Percentiles rank a stretch among this genome's conserved stretches.
Evolutionary conservation across 805 yeast species (phyloP).

Genomic region (Ogataea degrootiae): DNA sequence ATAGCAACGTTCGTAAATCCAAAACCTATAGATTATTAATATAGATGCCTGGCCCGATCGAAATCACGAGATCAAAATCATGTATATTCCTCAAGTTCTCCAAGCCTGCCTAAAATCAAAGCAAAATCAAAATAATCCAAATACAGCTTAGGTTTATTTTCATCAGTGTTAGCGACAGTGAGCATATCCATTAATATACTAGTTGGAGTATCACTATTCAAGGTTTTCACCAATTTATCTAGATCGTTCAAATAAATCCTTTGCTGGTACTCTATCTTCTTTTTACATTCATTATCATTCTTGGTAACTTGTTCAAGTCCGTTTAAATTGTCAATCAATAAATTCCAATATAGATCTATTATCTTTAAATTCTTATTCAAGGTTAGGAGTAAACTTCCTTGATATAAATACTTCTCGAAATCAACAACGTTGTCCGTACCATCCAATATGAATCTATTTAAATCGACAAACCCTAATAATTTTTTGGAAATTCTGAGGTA

Average conservation of each 20-base stretch:
- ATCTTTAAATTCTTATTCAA: conserved; percentile 28
- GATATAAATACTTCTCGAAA: conserved; percentile 39
- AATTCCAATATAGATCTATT: conserved; percentile 38
- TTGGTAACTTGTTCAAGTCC: not conserved
- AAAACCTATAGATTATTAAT: too few relatives aligned
- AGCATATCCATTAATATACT: conserved; percentile 41
- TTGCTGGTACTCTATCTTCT: conserved; percentile 11
- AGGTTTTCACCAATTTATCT: conserved; percentile 20
- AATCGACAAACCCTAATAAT: conserved; percentile 26
- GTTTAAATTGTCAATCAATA: conserved; percentile 27
- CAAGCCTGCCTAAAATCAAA: conserved; percentile 43
- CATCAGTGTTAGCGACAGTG: conserved; percentile 36
- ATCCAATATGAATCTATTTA: conserved; percentile 30
- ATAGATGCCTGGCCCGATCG: not conserved
- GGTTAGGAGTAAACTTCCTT: conserved; percentile 37
- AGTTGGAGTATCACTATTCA: conserved; percentile 30
- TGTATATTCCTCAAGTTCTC: conserved; percentile 27
- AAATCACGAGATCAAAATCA: not conserved
- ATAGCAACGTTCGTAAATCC: too few relatives aligned
- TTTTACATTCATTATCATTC: not conserved
- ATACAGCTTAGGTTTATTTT: conserved; percentile 18
- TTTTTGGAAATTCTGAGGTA: conserved; percentile 27
- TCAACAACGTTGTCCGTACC: conserved; percentile 40
- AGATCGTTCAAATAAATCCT: conserved; percentile 36
- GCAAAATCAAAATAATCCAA: conserved; percentile 44